Evolutionary conservation across 1,139 yeast genomes (phyloP), one percentile per base, ranked within the genome.

Genomic region (Kodamaea derodonti): DNA sequence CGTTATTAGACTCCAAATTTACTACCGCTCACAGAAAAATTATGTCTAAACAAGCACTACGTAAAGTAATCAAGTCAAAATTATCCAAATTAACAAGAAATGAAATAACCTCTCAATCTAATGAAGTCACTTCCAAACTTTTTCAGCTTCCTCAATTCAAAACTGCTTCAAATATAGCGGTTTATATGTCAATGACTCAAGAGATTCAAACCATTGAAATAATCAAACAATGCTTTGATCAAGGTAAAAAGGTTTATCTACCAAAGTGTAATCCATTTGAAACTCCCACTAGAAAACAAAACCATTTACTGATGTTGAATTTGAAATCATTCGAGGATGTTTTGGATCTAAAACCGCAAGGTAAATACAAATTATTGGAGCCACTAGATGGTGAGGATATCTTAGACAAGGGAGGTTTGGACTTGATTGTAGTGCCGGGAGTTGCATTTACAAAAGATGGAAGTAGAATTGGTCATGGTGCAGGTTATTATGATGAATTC

Each of bases 401-500:
- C 0, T 52, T 75, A 43, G 45, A 47, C 10, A 45, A 52, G 12
- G 80, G 60, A 0, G 55, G 74, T 0, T 57, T 92, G 20, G 97
- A 90, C 47, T 50, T 88, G 18, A 64, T 92, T 7, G 58, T 92
- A 2, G 66, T 92, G 0, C 98, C 97, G 0, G 97, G 95, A 0
- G 81, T 92, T 1, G 96, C 87, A 1, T 90, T 86, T 53, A 70
- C 83, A 3, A 46, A 40, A 1, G 35, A 47, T 7, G 76, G 80
- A 33, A 62, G 67, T 23, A 58, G 98, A 38, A 56, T 92, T 35
- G 98, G 97, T 1, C 95, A 88, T 54, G 98, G 98, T 1, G 94
- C 82, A 9, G 98, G 97, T 0, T 88, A 75, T 56, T 92, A 92
- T 56, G 97, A 92, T 55, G 86, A 81, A 45, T 90, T 77, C 52